Evolutionary conservation across 78 protist genomes (phyloP), one percentile per base, ranked within the genome.

Genomic region (Pirum gemmata): DNA sequence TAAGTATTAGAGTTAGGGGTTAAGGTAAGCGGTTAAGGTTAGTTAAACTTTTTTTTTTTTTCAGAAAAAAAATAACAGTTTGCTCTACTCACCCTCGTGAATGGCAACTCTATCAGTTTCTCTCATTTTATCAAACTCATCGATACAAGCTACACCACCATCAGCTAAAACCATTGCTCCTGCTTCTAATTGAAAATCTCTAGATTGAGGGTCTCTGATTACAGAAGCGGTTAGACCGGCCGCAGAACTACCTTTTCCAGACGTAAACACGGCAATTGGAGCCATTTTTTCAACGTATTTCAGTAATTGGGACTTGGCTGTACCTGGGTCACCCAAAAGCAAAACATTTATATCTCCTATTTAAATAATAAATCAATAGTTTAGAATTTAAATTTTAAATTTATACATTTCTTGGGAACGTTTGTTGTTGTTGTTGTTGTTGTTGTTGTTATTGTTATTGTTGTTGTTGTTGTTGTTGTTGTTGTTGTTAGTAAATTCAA

Each of bases 141-240:
- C 91, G 36, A 89, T 77, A 78, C 91, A 89, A 61, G 84, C 91
- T 13, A 87, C 92, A 0, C 99, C 93, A 78, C 98, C 96, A 91
- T 99, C 99, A 1, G 99, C 99, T 5, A 99, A 93, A 99, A 99
- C 97, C 37, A 99, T 93, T 18, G 99, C 99, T 41, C 99, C 99
- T 0, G 99, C 99, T 75, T 98, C 99, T 25, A 99, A 96, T 39
- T 92, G 91, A 38, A 95, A 96, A 91, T 99, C 99, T 34, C 98
- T 97, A 1, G 37, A 78, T 1, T 51, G 67, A 51, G 51, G 37
- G 73, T 95, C 98, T 8, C 95, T 38, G n/a, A 91, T 86, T 2
- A 99, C 99, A 0, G 99, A 91, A 0, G 99, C 99, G 0, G 99
- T 98, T 38, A 99, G 94, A 90, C 99, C 99, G 0, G 99, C 99